A percentile compares a stretch with the other conserved stretches of the same genome.
phyloP scores from a whole-genome alignment of 805 yeast species.

The Candida loeiensis region DNA sequence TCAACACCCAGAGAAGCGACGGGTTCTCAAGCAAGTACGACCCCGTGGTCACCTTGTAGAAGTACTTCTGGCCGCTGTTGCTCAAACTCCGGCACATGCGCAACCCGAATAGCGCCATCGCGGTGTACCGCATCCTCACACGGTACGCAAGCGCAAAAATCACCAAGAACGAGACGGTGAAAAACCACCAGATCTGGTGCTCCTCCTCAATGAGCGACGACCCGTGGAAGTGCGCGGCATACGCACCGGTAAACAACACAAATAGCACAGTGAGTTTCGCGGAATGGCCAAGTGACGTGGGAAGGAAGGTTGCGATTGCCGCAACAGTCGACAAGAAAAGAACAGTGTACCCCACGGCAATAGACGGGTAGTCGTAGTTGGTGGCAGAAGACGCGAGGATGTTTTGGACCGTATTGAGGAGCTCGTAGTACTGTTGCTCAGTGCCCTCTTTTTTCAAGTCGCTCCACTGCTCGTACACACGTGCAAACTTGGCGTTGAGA shows the following conservation, averaged over 20 bases:
- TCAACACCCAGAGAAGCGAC: slow-evolving; percentile 46
- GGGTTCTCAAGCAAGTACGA: slow-evolving; percentile 35
- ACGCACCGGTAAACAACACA: slow-evolving; percentile 37
- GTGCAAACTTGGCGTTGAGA: slow-evolving; percentile 6
- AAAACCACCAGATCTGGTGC: slow-evolving; percentile 90
- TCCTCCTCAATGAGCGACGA: slow-evolving; percentile 83
- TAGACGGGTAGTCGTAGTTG: slow-evolving; percentile 58
- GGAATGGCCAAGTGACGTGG: not conserved
- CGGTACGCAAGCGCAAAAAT: slow-evolving; percentile 8
- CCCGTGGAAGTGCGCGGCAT: slow-evolving; percentile 78
- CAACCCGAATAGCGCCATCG: slow-evolving; percentile 29
- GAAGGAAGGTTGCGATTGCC: slow-evolving; percentile 20
- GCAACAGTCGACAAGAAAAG: slow-evolving; percentile 28
- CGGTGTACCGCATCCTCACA: not conserved
- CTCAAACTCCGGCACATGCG: slow-evolving; percentile 80
- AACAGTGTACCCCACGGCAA: slow-evolving; percentile 27
- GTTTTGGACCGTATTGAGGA: slow-evolving; percentile 48
- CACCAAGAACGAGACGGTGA: slow-evolving; percentile 18
- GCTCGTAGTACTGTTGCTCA: slow-evolving; percentile 20
- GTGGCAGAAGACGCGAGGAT: slow-evolving; percentile 60
- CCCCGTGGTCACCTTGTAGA: slow-evolving; percentile 22
- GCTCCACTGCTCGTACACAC: slow-evolving; percentile 13
- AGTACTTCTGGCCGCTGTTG: slow-evolving; percentile 82
- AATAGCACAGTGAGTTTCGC: not conserved
- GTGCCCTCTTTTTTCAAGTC: not conserved